A percentile compares a stretch with the other conserved stretches of the same genome.
Evolutionary conservation across 768 basidiomycete genomes (phyloP).

Genomic region (Mrakia hoshinonis): DNA sequence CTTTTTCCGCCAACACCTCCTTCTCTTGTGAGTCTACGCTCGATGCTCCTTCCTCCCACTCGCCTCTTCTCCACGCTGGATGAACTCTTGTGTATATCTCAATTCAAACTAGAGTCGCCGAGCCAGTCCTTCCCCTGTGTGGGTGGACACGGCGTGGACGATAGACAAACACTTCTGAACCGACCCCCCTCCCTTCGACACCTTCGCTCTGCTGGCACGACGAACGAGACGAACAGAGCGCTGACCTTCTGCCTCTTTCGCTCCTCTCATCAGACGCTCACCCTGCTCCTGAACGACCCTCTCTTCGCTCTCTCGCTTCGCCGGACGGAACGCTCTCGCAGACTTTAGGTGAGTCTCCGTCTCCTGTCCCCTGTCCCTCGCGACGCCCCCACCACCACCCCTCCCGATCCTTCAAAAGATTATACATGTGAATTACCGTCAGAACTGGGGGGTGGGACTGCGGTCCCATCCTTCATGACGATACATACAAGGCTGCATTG

Average conservation of each 20-base stretch:
- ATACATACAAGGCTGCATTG: conserved; percentile 27
- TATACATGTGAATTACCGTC: conserved; percentile 27
- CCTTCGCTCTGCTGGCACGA: neutral
- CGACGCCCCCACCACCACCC: neutral
- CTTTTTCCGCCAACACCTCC: too few relatives aligned
- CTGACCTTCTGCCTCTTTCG: neutral
- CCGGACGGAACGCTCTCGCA: too few relatives aligned
- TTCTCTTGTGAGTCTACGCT: too few relatives aligned
- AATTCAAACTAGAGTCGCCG: conserved; percentile 28
- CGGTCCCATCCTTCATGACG: conserved; percentile 9
- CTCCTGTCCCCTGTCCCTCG: neutral
- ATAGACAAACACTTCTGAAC: conserved; percentile 24
- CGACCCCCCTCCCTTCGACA: neutral
- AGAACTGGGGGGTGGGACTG: conserved; percentile 6
- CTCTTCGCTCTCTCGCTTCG: too few relatives aligned
- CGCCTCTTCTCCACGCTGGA: neutral
- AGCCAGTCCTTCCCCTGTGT: conserved; percentile 27
- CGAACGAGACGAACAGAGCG: too few relatives aligned
- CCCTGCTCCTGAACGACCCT: too few relatives aligned
- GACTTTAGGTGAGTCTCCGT: neutral
- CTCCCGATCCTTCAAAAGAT: conserved; percentile 3
- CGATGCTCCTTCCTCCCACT: neutral
- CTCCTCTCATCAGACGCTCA: neutral
- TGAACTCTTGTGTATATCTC: conserved; percentile 21
- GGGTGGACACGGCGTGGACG: conserved; percentile 25